These are phyloP conservation scores for Megacollybia marginata DNA, from an alignment of 768 basidiomycete species.

Conservation along the genomic window DNA sequence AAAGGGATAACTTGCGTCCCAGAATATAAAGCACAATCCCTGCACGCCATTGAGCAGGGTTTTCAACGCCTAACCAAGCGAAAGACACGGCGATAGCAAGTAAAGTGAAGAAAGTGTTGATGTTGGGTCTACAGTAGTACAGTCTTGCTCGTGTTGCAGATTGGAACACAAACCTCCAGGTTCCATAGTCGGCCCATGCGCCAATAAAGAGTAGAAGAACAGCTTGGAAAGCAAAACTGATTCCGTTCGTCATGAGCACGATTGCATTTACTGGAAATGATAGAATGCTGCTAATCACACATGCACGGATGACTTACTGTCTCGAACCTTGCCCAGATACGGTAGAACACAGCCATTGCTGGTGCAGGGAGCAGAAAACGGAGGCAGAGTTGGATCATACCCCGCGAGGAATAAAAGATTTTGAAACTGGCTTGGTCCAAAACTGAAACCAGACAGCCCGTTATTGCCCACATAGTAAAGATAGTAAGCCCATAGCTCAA, in stretches of 20 bases:
- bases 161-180: constrained; percentile 46
- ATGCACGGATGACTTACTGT: constrained; percentile 44
- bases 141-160: constrained; percentile 1
- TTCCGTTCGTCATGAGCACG: constrained; percentile 71
- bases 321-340: constrained; percentile 53
- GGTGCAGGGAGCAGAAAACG: constrained; percentile 45
- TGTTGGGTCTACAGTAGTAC: constrained; percentile 53
- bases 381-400: constrained; percentile 54
- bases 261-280: constrained; percentile 58
- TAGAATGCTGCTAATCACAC: neutral
- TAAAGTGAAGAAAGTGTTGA: constrained; percentile 68
- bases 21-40: constrained; percentile 58
- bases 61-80: constrained; percentile 70
- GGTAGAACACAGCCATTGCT: constrained; percentile 55
- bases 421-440: constrained; percentile 70
- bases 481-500: constrained; percentile 39
- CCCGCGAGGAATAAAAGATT: constrained; percentile 69
- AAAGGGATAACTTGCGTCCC: constrained; percentile 36
- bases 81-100: constrained; percentile 63
- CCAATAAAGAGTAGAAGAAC: constrained; percentile 58
- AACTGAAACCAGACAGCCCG: constrained; percentile 46
- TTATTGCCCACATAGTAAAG: constrained; percentile 61
- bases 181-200: constrained; percentile 80
- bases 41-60: constrained; percentile 55
- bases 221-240: constrained; percentile 73